Evolutionary conservation across 768 basidiomycete genomes (phyloP), one percentile per base, ranked within the genome.

Genomic region (Hydnum rufescens): DNA sequence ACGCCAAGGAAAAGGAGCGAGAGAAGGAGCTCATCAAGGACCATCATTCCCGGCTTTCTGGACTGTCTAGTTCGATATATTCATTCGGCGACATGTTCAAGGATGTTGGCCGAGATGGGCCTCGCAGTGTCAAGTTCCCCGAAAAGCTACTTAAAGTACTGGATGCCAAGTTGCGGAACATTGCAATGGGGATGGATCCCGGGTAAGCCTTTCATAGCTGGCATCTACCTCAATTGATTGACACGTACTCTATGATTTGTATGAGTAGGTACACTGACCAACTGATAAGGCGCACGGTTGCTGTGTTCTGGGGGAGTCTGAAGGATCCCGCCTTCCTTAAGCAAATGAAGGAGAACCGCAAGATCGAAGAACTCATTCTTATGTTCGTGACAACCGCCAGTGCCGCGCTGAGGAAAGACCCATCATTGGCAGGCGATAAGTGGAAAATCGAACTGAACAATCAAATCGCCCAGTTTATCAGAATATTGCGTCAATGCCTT

Each of bases 311-410:
- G 63, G 82, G 81, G 8, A 85, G 88, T 56, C 87, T 85, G 64
- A 78, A 80, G 64, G 78, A 84, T 54, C 82, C 87, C 26, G 73
- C 71, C 34, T 93, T 95, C 70, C 78, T 82, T 53, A 74, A 77
- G 32, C 84, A 90, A 60, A 82, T 96, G 77, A 87, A 88, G 65
- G 92, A 96, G 64, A 92, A 87, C 64, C 75, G 95, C 44, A 95
- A 93, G 68, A 86, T 96, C 34, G 95, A 99, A 67, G 90, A 96
- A 57, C 80, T 99, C 52, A 93, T 99, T 54, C 72, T 99, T 50
- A 84, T 85, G 74, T 96, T 96, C 60, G 92, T 92, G 6, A 85
- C 90, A 1, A 80, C 88, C 51, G 85, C 93, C 2, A 88, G 86
- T 2, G 73, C 76, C 26, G 77, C 86, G 5, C 73, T 97, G 55